These are phyloP conservation scores for Mariannaea sp. DNA, from an alignment of 2,329 filamentous ascomycete species.

Conservation along the genomic window DNA sequence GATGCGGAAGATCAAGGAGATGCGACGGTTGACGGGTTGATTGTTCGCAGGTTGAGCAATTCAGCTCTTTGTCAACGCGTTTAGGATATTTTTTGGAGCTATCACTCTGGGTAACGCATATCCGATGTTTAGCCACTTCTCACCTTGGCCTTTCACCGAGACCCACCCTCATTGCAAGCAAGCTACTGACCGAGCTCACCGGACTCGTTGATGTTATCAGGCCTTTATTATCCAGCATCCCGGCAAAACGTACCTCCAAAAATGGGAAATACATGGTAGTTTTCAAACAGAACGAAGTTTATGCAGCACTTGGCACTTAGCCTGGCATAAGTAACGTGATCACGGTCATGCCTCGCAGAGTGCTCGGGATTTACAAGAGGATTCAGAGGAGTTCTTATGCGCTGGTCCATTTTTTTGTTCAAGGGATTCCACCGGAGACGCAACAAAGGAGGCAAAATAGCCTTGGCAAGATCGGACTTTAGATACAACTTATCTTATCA, in stretches of 20 bases:
- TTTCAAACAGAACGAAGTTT: no score
- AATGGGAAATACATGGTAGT: no score
- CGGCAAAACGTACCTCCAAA: not conserved
- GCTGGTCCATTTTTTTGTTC: constrained; percentile 11
- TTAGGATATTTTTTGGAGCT: constrained; percentile 38
- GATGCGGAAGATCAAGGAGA: constrained; percentile 19
- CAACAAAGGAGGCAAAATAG: constrained; percentile 4
- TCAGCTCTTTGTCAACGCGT: constrained; percentile 32
- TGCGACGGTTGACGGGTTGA: constrained; percentile 20
- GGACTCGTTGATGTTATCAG: not conserved
- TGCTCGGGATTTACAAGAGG: constrained; percentile 11
- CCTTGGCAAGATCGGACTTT: not conserved
- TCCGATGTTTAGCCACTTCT: constrained; percentile 33
- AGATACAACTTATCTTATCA: constrained; percentile 5
- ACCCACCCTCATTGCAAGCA: not conserved
- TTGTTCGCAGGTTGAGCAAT: constrained; percentile 22
- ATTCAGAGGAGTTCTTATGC: constrained; percentile 4
- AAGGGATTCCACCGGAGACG: constrained; percentile 8
- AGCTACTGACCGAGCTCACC: constrained; percentile 1
- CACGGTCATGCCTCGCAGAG: constrained; percentile 14
- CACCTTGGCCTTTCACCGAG: constrained; percentile 11
- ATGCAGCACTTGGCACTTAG: no score
- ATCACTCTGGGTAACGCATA: constrained; percentile 32
- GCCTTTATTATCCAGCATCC: not conserved
- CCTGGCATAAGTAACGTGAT: constrained; percentile 7